Percentiles rank a stretch among this genome's conserved stretches.
Evolutionary conservation across 2,329 filamentous ascomycete genomes (phyloP).

Genomic region (Microcyclospora tardicrescens): DNA sequence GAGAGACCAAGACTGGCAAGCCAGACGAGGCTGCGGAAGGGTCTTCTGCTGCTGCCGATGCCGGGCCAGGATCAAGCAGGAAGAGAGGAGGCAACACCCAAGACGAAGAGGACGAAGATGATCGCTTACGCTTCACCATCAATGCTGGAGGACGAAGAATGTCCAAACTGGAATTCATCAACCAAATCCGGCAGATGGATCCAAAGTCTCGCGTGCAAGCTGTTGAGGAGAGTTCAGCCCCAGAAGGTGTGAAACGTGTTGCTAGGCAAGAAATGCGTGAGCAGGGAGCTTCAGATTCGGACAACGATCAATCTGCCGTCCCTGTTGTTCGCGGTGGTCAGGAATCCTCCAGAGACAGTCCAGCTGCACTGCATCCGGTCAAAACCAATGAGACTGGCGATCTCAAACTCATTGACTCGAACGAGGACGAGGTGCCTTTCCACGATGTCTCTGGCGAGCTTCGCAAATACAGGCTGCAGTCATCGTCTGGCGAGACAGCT

Average conservation of each 20-base stretch:
- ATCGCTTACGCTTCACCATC: slow-evolving; percentile 63
- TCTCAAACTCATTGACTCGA: slow-evolving; percentile 32
- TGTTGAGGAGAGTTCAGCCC: slow-evolving; percentile 35
- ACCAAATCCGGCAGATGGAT: slow-evolving; percentile 60
- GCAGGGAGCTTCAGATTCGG: slow-evolving; percentile 8
- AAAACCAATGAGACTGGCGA: slow-evolving; percentile 30
- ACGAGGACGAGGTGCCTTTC: slow-evolving; percentile 35
- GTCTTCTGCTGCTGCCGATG: slow-evolving; percentile 7
- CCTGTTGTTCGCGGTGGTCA: slow-evolving; percentile 13
- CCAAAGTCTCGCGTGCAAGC: slow-evolving; percentile 45
- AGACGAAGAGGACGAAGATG: slow-evolving; percentile 41
- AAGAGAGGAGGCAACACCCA: slow-evolving; percentile 10
- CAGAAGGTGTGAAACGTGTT: slow-evolving; percentile 35
- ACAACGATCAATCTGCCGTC: slow-evolving; percentile 3
- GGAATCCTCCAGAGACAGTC: slow-evolving; percentile 1
- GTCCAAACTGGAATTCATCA: slow-evolving; percentile 69
- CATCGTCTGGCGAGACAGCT: slow-evolving; percentile 20
- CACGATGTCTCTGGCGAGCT: slow-evolving; percentile 29
- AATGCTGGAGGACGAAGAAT: slow-evolving; percentile 59
- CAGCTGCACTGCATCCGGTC: slow-evolving; percentile 22
- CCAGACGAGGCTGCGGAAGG: slow-evolving; percentile 16
- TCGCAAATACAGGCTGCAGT: slow-evolving; percentile 5
- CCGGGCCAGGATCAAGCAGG: slow-evolving; percentile 6
- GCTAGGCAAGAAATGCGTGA: slow-evolving; percentile 30
- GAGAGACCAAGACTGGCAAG: slow-evolving; percentile 2